Base-by-base conservation (phyloP, 1,284 basidiomycete genomes). In the Malassezia furfur region DNA sequence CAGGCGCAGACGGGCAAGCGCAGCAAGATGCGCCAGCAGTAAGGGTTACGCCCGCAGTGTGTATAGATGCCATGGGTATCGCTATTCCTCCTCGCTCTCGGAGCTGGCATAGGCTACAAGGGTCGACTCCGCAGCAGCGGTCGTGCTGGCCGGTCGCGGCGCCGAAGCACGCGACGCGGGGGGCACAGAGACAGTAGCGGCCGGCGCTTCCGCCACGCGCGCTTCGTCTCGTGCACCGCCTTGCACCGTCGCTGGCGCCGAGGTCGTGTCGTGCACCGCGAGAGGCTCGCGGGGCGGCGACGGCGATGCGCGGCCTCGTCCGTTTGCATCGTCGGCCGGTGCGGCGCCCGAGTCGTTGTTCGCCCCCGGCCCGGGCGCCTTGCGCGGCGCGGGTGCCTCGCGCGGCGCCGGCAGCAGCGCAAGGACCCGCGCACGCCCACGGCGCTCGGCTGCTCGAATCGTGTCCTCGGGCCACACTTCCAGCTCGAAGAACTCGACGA, bases 1-100 rank as follows among this genome's bases (percentile, higher is more conserved):
- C 88, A 93, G 78, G 93, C 93, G 51, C 91, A 96, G 77, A 87
- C 94, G 61, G 90, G 91, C 60, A 79, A 80, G 62, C 60, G 67
- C 35, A 63, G 62, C 51, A 69, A 66, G 62, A 58, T 57, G 47
- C 60, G 65, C 49, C 63, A 57, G 37, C 44, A 57, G 32, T 57
- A 21, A 36, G 31, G 22, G 25, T 15, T 49, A 17, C 39, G 7
- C 19, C 10, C 25, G 32, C 17, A 30, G 21, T 40, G 3, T 34
- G 39, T 40, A 40, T 40, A 40, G 41, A 44, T 40, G 32, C 51
- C 44, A 30, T 43, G 31, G 45, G 45, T 47, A 47, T 47, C 32
- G 17, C 45, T 47, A 47, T 47, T 47, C 45, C 7, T 34, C 21
- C 30, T 51, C 49, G 34, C 50, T 52, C 17, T 52, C 50, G 7